Percentiles rank a stretch among this genome's conserved stretches.
Evolutionary conservation across 2,329 filamentous ascomycete genomes (phyloP).

Genomic region (Fusarium sp.): DNA sequence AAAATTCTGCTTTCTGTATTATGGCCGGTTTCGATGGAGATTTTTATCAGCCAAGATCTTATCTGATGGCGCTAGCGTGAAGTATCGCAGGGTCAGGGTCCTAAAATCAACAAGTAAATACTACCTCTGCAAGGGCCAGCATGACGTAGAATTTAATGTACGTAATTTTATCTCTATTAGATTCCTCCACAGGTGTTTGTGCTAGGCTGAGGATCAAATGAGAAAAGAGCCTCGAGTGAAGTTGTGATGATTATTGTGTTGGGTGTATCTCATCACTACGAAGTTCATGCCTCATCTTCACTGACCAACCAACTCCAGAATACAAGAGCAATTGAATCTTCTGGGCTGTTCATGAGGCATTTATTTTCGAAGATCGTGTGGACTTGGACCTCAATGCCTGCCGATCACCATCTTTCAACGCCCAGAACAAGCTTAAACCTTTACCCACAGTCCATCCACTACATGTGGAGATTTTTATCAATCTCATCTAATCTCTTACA

Average conservation of each 20-base stretch:
- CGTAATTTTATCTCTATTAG: neutral
- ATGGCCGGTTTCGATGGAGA: neutral
- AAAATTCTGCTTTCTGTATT: neutral
- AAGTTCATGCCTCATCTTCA: neutral
- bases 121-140: neutral
- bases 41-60: constrained; percentile 19
- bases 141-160: neutral
- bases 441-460: constrained; percentile 33
- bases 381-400: neutral
- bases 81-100: constrained; percentile 6
- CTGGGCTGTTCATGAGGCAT: neutral
- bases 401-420: constrained; percentile 20
- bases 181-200: neutral
- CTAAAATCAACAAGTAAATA: neutral
- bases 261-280: neutral
- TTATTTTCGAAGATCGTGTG: neutral
- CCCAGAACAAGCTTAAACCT: constrained; percentile 26
- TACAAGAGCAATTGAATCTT: neutral
- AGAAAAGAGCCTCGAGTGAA: neutral
- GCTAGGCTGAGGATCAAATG: neutral
- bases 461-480: constrained; percentile 31
- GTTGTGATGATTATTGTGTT: no score
- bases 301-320: neutral
- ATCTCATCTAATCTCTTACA: constrained; percentile 41
- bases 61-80: constrained; percentile 7